These are phyloP conservation scores for Leccinum boreale DNA, from an alignment of 768 basidiomycete species.

Conservation along the genomic window DNA sequence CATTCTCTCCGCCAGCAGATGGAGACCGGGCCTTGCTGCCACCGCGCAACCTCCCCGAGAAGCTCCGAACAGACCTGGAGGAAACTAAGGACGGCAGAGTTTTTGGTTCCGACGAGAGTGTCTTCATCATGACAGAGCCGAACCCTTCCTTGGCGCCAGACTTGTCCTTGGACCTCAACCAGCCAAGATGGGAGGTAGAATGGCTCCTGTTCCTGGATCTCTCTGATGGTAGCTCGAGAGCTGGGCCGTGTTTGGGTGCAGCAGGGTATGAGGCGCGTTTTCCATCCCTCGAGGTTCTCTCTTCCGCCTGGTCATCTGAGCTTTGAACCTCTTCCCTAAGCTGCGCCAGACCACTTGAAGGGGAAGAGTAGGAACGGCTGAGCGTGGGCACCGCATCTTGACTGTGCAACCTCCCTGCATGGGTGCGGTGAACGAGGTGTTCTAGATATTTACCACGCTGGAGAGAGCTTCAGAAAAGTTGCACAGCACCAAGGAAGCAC, in stretches of 20 bases:
- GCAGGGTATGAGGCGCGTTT: constrained; percentile 24
- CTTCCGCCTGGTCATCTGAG: not conserved
- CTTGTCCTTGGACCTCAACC: constrained; percentile 42
- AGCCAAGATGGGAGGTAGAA: constrained; percentile 59
- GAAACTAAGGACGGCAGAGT: not conserved
- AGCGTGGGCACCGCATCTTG: constrained; percentile 67
- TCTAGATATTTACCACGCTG: constrained; percentile 78
- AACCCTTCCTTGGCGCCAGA: constrained; percentile 11
- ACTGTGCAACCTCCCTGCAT: constrained; percentile 66
- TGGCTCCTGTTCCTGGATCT: constrained; percentile 46
- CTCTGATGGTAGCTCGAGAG: constrained; percentile 18
- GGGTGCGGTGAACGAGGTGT: constrained; percentile 66
- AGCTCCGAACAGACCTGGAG: constrained; percentile 13
- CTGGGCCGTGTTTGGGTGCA: constrained; percentile 1
- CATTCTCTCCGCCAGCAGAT: constrained; percentile 8
- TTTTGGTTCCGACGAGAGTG: constrained; percentile 20
- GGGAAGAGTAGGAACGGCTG: constrained; percentile 28
- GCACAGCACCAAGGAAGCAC: not conserved
- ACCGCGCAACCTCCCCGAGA: constrained; percentile 21
- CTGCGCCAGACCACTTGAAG: constrained; percentile 12
- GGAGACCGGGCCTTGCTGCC: constrained; percentile 22
- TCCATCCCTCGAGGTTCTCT: constrained; percentile 9
- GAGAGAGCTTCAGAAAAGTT: constrained; percentile 6
- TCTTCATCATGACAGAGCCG: constrained; percentile 1
- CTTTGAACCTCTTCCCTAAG: not conserved